These are phyloP conservation scores for Endotrypanum monterogeii DNA, from an alignment of 208 protist species.

Conservation along the genomic window DNA sequence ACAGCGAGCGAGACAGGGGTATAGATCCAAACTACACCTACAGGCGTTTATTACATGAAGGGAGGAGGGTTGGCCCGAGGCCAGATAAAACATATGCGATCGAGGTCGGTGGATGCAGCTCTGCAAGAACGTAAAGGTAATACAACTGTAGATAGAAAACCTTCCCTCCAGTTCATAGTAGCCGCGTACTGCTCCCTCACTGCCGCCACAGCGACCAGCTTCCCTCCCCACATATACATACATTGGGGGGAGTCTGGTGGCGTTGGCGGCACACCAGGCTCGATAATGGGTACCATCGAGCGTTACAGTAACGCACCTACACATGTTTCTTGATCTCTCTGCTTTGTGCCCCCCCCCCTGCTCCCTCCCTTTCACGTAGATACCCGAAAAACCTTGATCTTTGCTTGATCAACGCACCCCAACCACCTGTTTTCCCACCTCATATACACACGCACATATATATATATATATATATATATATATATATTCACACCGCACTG, in stretches of 20 bases:
- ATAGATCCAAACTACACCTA: background rate
- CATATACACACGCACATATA: background rate
- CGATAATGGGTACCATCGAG: background rate
- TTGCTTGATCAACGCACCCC: background rate
- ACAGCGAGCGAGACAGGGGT: background rate
- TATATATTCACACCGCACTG: no score
- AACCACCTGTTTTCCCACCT: background rate
- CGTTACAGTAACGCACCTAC: background rate
- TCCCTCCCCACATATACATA: background rate
- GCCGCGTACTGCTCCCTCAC: background rate
- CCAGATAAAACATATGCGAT: no score
- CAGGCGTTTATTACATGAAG: background rate
- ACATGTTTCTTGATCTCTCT: no score
- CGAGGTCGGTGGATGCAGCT: background rate
- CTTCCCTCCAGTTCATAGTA: background rate
- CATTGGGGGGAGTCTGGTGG: no score
- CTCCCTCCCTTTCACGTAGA: background rate
- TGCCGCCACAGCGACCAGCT: background rate
- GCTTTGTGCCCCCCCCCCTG: background rate
- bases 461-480: no score
- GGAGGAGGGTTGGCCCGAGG: no score
- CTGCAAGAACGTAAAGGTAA: background rate
- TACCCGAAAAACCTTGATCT: background rate
- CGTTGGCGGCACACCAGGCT: background rate
- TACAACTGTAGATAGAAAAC: background rate